Conservation (phyloP, 106 monocot species). For the Alisma plantagoaquatica region DNA sequence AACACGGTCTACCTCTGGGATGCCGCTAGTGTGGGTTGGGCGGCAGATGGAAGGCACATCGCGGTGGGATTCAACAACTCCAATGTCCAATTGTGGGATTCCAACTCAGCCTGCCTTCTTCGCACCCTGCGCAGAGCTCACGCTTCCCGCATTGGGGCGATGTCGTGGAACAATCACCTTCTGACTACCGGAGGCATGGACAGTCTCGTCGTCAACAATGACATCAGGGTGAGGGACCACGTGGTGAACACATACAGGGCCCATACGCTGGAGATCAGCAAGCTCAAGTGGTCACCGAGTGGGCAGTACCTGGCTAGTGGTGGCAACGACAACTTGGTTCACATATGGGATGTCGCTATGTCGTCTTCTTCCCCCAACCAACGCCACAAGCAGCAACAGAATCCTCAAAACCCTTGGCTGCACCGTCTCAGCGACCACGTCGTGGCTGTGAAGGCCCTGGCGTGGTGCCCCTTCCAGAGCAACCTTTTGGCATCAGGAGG, state of each 20-base stretch:
- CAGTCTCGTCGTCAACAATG: constrained; percentile 10
- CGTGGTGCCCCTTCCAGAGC: constrained; percentile 16
- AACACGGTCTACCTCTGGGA: constrained; percentile 8
- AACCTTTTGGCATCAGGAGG: constrained; percentile 15
- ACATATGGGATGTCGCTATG: constrained; percentile 19
- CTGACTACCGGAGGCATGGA: constrained; percentile 11
- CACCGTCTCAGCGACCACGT: constrained; percentile 8
- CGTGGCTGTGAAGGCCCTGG: constrained; percentile 10
- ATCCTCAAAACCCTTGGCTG: constrained; percentile 13
- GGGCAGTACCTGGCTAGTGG: constrained; percentile 13
- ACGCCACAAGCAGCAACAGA: too few relatives aligned
- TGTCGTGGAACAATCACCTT: constrained; percentile 15
- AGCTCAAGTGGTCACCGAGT: constrained; percentile 7
- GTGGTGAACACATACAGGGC: constrained; percentile 8
- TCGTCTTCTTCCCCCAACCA: background rate
- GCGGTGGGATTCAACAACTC: constrained; percentile 10
- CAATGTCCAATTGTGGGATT: constrained; percentile 10
- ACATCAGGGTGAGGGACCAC: constrained; percentile 5
- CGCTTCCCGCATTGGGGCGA: constrained; percentile 5
- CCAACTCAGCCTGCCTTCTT: background rate
- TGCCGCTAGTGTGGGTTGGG: constrained; percentile 10
- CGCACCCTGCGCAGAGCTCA: constrained; percentile 4
- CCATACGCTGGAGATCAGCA: constrained; percentile 4
- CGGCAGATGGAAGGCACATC: constrained; percentile 6
- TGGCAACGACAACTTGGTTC: constrained; percentile 7